Conservation (phyloP, 23 red algal genomes). For the Cyanidium caldarium region DNA sequence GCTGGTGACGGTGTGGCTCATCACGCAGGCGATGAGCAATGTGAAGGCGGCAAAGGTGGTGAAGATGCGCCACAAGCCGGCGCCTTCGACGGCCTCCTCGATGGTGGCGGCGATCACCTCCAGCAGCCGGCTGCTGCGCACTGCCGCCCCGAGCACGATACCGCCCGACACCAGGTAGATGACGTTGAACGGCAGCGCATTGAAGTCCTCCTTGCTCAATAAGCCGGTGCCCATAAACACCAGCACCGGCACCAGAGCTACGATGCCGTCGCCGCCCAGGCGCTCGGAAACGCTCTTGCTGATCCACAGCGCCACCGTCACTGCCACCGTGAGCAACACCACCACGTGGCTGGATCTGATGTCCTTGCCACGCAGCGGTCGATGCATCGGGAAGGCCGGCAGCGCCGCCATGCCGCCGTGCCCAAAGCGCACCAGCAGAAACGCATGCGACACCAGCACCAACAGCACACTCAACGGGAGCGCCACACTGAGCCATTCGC, state of each 20-base stretch:
- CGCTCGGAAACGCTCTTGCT: conserved; percentile 20
- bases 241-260: conserved; percentile 61
- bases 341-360: conserved; percentile 32
- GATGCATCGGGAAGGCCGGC: conserved; percentile 27
- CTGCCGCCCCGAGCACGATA: conserved; percentile 60
- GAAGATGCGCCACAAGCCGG: conserved; percentile 32
- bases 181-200: conserved; percentile 89
- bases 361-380: conserved; percentile 15
- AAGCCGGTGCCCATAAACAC: conserved; percentile 77
- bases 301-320: conserved; percentile 69
- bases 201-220: conserved; percentile 94
- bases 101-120: conserved; percentile 38
- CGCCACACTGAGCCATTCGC: conserved; percentile 57
- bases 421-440: conserved; percentile 37
- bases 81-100: conserved; percentile 3
- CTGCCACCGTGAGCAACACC: conserved; percentile 25
- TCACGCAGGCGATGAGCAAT: conserved; percentile 37
- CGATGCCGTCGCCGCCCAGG: conserved; percentile 66
- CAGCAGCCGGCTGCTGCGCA: conserved; percentile 56
- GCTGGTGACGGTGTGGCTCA: conserved; percentile 82
- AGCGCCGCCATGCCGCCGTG: conserved; percentile 17
- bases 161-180: conserved; percentile 88
- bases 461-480: conserved; percentile 43
- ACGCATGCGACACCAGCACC: conserved; percentile 28
- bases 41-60: conserved; percentile 50